A percentile compares a stretch with the other conserved stretches of the same genome.
phyloP scores from a whole-genome alignment of 352 stramenopile species.

The Phytophthora capsici region DNA sequence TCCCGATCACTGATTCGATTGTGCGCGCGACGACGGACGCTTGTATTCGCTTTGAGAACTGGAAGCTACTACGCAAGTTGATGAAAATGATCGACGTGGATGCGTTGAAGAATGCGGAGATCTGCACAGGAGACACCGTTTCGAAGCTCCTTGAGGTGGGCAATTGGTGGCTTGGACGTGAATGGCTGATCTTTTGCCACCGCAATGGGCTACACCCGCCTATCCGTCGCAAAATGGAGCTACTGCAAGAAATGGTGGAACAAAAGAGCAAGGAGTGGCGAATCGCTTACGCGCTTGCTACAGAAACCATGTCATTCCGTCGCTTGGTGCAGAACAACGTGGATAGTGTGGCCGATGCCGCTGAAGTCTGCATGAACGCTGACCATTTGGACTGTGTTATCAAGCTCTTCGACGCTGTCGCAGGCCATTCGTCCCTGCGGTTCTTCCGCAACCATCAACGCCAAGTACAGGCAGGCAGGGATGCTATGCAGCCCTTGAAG shows the following conservation, averaged over 20 bases:
- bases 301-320: slow-evolving; percentile 76
- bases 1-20: slow-evolving; percentile 79
- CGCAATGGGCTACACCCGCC: slow-evolving; percentile 56
- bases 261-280: slow-evolving; percentile 62
- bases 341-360: slow-evolving; percentile 71
- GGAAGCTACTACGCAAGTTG: slow-evolving; percentile 56
- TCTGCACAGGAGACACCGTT: slow-evolving; percentile 76
- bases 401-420: slow-evolving; percentile 66
- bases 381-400: slow-evolving; percentile 54
- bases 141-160: slow-evolving; percentile 78
- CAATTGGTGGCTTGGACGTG: slow-evolving; percentile 54
- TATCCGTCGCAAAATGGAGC: slow-evolving; percentile 71
- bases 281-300: slow-evolving; percentile 75
- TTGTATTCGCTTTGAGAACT: slow-evolving; percentile 73
- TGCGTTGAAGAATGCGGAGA: slow-evolving; percentile 57
- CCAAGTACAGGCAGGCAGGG: slow-evolving; percentile 21
- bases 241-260: slow-evolving; percentile 47
- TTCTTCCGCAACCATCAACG: slow-evolving; percentile 31
- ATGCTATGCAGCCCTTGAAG: slow-evolving; percentile 13
- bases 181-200: slow-evolving; percentile 67
- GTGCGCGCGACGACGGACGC: slow-evolving; percentile 75
- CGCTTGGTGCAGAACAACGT: slow-evolving; percentile 69
- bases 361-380: slow-evolving; percentile 66
- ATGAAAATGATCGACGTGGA: slow-evolving; percentile 56
- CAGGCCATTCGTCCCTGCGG: slow-evolving; percentile 51